Evolutionary conservation across 371 early-diverging fungal species (phyloP), one percentile per base, ranked within the genome.

Genomic region (Circinella umbellata): DNA sequence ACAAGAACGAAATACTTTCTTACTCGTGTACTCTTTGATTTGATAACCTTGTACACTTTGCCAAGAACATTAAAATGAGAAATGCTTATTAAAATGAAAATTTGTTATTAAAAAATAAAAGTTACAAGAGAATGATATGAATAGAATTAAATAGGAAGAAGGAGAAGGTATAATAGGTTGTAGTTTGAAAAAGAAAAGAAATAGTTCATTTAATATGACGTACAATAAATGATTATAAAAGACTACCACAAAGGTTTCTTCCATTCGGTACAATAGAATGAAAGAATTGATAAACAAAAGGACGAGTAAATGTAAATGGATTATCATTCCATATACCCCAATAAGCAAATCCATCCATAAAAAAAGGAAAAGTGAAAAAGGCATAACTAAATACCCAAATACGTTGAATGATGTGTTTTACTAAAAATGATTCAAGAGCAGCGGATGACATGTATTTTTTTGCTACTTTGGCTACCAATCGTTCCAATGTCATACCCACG

Each of bases 281-380:
- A 1, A 72, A 48, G 34, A 64, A 27, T 9, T 60, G 55, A 20
- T 63, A 54, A 17, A 72, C 64, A 39, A 63, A 68, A 8, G 65
- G 68, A 15, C 63, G 51, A 0, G 20, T 15, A n/a, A 51, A n/a
- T 4, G 49, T 27, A 46, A 65, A 68, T 20, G 67, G 62, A 20
- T 68, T 70, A 17, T 67, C 65, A 27, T 69, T 53, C 38, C 67
- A 71, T 4, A 78, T 38, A 3, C 74, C 76, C 77, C 77, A 77
- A 55, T 70, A 68, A 10, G 76, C 74, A 64, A 77, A 77, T 10
- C 78, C 72, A 47, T 73, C 70, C 38, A 80, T 13, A 51, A 80
- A 80, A 3, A 62, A 69, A 8, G 74, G 75, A 18, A 80, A 76
- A 3, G 73, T 69, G 18, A 27, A 48, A n/a, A 47, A 69, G 1